phyloP scores from a whole-genome alignment of 169 alveolate genomes.

The Plasmodium vivax region DNA sequence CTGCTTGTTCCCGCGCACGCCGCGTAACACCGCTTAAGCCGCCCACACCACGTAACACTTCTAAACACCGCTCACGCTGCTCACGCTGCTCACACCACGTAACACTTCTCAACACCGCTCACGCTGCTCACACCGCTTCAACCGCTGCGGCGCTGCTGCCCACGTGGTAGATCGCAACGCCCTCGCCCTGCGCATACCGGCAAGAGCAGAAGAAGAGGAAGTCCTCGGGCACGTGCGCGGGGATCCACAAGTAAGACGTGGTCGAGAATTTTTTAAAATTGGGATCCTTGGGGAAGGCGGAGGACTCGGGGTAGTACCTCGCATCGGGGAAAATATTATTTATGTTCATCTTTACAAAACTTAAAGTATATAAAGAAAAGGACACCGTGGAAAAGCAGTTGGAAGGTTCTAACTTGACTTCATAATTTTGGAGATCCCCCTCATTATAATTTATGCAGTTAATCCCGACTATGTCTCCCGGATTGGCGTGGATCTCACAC shows the following conservation, averaged over 20 bases:
- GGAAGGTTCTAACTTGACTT: background rate
- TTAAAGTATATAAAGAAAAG: background rate
- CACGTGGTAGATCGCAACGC: background rate
- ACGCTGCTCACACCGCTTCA: background rate
- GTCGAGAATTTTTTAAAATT: slow-evolving; percentile 23
- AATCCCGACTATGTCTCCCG: slow-evolving; percentile 55
- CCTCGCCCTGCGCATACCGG: background rate
- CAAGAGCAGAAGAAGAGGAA: slow-evolving; percentile 14
- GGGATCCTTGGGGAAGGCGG: slow-evolving; percentile 10
- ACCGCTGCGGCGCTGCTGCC: background rate
- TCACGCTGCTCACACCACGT: background rate
- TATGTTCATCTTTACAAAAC: slow-evolving; percentile 2
- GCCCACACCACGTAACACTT: background rate
- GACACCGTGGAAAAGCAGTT: slow-evolving; percentile 39
- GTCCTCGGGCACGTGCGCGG: background rate
- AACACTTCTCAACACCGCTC: background rate
- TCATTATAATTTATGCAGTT: slow-evolving; percentile 29
- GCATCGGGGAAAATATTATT: slow-evolving; percentile 48
- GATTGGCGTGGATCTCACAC: slow-evolving; percentile 33
- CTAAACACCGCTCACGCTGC: background rate
- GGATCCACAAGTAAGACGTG: slow-evolving; percentile 57
- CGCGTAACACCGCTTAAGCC: too few relatives aligned
- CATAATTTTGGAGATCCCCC: background rate
- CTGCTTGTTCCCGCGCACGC: background rate
- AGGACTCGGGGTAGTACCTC: slow-evolving; percentile 41